Evolutionary conservation across 306 rosid species (phyloP).

Genomic region (Fragaria nilgerrensis): DNA sequence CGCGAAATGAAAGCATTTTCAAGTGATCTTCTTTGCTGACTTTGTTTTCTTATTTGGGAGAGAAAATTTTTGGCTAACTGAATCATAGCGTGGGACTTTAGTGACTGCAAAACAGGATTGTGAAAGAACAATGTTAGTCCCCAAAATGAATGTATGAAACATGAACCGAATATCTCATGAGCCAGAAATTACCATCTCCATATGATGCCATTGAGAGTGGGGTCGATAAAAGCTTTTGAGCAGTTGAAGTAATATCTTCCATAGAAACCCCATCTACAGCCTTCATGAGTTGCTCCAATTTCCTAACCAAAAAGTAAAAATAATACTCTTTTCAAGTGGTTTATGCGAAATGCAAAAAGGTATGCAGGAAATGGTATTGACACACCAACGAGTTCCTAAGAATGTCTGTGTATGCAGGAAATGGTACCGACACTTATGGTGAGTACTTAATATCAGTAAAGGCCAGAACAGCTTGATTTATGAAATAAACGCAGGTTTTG

Average conservation of each 20-base stretch:
- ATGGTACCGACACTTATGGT: not conserved
- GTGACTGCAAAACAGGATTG: constrained; percentile 51
- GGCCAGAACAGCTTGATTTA: constrained; percentile 1
- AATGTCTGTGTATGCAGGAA: not conserved
- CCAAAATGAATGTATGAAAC: not conserved
- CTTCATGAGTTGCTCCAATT: constrained; percentile 69
- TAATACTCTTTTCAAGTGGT: not conserved
- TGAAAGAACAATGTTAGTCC: constrained; percentile 5
- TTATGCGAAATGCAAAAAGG: not conserved
- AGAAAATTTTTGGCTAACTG: constrained; percentile 62
- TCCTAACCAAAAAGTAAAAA: constrained; percentile 42
- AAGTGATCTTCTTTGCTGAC: constrained; percentile 17
- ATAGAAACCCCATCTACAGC: constrained; percentile 68
- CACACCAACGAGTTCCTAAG: not conserved
- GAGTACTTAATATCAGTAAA: not conserved
- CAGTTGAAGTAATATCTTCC: constrained; percentile 64
- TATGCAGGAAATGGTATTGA: not conserved
- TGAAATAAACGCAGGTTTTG: not conserved
- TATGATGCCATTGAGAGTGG: constrained; percentile 91
- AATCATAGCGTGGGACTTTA: constrained; percentile 69
- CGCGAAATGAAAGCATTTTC: constrained; percentile 27
- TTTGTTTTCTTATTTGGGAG: not conserved
- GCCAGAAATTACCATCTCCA: constrained; percentile 67
- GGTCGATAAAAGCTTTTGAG: constrained; percentile 76
- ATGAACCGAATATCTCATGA: not conserved